Percentiles rank a stretch among this genome's conserved stretches.
phyloP scores from a whole-genome alignment of 2,329 filamentous ascomycete genomes.

The Fusarium floridanum region DNA sequence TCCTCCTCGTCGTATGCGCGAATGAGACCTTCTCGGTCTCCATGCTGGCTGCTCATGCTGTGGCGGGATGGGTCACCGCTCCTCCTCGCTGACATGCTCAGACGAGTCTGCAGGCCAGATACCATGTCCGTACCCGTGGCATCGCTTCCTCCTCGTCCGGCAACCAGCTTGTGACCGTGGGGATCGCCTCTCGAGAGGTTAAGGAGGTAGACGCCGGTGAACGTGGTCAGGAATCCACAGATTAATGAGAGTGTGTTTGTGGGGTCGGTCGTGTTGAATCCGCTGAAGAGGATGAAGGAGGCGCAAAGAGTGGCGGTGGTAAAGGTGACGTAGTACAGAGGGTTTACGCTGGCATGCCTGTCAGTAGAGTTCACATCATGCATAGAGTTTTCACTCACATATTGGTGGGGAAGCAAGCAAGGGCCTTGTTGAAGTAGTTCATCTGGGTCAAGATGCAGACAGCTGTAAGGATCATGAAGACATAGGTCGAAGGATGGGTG shows the following conservation, averaged over 20 bases:
- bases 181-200: slow-evolving; percentile 96
- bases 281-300: slow-evolving; percentile 94
- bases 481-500: slow-evolving; percentile 92
- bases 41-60: slow-evolving; percentile 73
- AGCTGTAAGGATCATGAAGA: slow-evolving; percentile 92
- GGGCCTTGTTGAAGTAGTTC: slow-evolving; percentile 99
- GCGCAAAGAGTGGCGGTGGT: slow-evolving; percentile 94
- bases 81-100: slow-evolving; percentile 91
- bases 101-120: slow-evolving; percentile 87
- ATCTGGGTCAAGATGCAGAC: slow-evolving; percentile 99
- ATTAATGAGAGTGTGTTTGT: slow-evolving; percentile 94
- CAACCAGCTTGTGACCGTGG: slow-evolving; percentile 77
- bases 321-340: slow-evolving; percentile 97
- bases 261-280: slow-evolving; percentile 93
- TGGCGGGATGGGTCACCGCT: slow-evolving; percentile 76
- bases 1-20: slow-evolving; percentile 90
- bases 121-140: slow-evolving; percentile 92
- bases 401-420: slow-evolving; percentile 96
- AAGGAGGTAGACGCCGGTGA: slow-evolving; percentile 93
- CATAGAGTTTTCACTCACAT: slow-evolving; percentile 73
- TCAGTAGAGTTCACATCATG: slow-evolving; percentile 3
- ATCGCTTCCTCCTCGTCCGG: slow-evolving; percentile 74
- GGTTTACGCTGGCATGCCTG: slow-evolving; percentile 79
- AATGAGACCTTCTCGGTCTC: slow-evolving; percentile 86
- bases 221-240: slow-evolving; percentile 94